A percentile compares a stretch with the other conserved stretches of the same genome.
phyloP scores from a whole-genome alignment of 805 yeast species.

The Wickerhamiella australiensis region DNA sequence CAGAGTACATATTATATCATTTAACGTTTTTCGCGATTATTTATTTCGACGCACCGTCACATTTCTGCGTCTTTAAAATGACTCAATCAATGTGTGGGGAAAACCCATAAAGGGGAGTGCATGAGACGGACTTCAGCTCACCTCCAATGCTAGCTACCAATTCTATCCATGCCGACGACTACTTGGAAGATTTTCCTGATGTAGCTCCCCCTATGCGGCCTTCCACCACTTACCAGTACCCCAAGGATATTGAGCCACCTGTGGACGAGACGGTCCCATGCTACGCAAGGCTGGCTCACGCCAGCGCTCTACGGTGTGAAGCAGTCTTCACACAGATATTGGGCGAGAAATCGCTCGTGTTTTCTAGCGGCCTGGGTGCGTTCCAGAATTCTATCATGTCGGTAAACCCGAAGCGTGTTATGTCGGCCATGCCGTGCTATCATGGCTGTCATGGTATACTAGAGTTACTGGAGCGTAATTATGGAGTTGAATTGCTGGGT shows the following conservation, averaged over 20 bases:
- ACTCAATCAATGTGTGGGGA: too few relatives aligned
- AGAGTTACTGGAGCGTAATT: slow-evolving; percentile 47
- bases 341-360: slow-evolving; percentile 54
- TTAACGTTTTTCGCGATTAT: too few relatives aligned
- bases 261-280: neutral
- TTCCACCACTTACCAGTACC: slow-evolving; percentile 69
- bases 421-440: slow-evolving; percentile 61
- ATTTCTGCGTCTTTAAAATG: too few relatives aligned
- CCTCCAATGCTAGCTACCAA: slow-evolving; percentile 12
- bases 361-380: slow-evolving; percentile 72
- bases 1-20: too few relatives aligned
- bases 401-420: slow-evolving; percentile 59
- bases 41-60: too few relatives aligned
- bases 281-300: slow-evolving; percentile 68
- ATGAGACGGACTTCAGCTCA: too few relatives aligned
- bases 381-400: slow-evolving; percentile 61
- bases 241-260: slow-evolving; percentile 39
- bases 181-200: slow-evolving; percentile 25
- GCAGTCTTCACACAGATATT: slow-evolving; percentile 47
- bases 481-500: slow-evolving; percentile 32
- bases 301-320: slow-evolving; percentile 58
- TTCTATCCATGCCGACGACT: slow-evolving; percentile 62
- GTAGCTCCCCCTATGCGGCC: slow-evolving; percentile 68
- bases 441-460: slow-evolving; percentile 75
- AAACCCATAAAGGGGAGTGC: too few relatives aligned